phyloP scores from a whole-genome alignment of 352 stramenopile species.

The Globisporangium spinosum region DNA sequence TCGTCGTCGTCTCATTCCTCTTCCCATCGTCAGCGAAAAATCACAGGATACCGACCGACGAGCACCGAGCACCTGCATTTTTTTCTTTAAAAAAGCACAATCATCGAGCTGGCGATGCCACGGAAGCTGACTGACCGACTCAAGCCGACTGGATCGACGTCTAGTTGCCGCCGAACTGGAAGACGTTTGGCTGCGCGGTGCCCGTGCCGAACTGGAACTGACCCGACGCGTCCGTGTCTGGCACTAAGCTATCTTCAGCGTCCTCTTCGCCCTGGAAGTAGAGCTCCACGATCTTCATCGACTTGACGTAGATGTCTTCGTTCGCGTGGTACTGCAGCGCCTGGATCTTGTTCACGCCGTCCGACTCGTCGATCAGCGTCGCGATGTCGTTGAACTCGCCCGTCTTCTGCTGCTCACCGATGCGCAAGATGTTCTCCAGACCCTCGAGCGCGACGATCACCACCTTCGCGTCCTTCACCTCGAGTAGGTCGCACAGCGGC shows the following conservation, averaged over 20 bases:
- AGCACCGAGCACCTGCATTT: not conserved
- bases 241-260: conserved; percentile 86
- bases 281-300: conserved; percentile 95
- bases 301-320: conserved; percentile 92
- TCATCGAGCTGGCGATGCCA: not conserved
- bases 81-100: conserved; percentile 2
- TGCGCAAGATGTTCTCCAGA: conserved; percentile 98
- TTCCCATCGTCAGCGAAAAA: conserved; percentile 5
- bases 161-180: conserved; percentile 84
- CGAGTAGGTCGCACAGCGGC: conserved; percentile 96
- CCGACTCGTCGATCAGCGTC: conserved; percentile 94
- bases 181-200: conserved; percentile 67
- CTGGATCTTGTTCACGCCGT: conserved; percentile 97
- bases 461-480: conserved; percentile 97
- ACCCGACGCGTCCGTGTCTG: conserved; percentile 64
- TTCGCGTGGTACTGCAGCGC: conserved; percentile 97
- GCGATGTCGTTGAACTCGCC: conserved; percentile 93
- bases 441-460: conserved; percentile 98
- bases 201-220: conserved; percentile 79
- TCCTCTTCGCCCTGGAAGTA: conserved; percentile 99
- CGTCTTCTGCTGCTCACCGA: conserved; percentile 70
- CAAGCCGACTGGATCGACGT: conserved; percentile 1
- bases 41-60: conserved; percentile 4
- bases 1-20: conserved; percentile 1
- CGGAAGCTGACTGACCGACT: conserved; percentile 10